Evolutionary conservation across 345 rosid species (phyloP).

Genomic region (Moricandia arvensis): DNA sequence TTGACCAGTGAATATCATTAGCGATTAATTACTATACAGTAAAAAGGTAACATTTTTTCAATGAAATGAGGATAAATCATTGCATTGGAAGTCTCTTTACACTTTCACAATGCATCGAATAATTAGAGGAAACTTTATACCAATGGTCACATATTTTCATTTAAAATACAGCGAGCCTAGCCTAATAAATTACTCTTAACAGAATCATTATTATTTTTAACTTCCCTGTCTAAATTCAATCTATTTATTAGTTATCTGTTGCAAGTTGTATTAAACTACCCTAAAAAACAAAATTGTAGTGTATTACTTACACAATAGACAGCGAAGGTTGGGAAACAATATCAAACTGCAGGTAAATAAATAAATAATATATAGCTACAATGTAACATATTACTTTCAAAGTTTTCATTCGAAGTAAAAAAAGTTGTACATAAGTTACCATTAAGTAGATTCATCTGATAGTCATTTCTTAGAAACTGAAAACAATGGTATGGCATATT

Average conservation of each 20-base stretch:
- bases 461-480: background rate
- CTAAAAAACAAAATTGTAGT: background rate
- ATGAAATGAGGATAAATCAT: slow-evolving; percentile 15
- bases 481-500: background rate
- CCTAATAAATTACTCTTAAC: slow-evolving; percentile 2
- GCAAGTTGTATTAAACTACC: background rate
- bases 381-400: background rate
- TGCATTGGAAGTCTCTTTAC: slow-evolving; percentile 32
- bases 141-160: slow-evolving; percentile 1
- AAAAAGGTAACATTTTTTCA: slow-evolving; percentile 20
- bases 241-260: background rate
- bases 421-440: background rate
- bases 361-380: background rate
- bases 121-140: slow-evolving; percentile 16
- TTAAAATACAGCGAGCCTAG: background rate
- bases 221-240: background rate
- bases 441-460: background rate
- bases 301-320: background rate
- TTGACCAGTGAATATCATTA: slow-evolving; percentile 18
- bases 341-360: background rate
- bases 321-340: background rate
- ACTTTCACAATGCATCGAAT: slow-evolving; percentile 30
- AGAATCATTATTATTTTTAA: background rate
- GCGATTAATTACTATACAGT: slow-evolving; percentile 11
- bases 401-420: background rate